Percentiles rank a stretch among this genome's conserved stretches.
These are phyloP conservation scores for Gossypium trilobum DNA, from an alignment of 441 rosid genomes.

Conservation along the genomic window DNA sequence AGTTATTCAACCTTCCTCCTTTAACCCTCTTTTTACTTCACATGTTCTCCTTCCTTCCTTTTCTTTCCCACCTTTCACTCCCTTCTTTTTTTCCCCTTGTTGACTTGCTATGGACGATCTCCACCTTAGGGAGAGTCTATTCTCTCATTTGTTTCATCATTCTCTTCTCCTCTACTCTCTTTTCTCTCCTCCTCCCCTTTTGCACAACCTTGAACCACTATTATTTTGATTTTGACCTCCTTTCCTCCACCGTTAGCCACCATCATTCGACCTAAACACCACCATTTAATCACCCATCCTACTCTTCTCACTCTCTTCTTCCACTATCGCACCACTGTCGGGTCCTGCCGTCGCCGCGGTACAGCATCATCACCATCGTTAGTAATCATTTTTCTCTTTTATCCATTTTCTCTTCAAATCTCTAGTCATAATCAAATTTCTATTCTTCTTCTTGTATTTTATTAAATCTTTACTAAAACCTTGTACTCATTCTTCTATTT, in stretches of 20 bases:
- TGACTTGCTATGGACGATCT: not conserved
- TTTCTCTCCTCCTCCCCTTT: not conserved
- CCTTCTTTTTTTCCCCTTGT: not conserved
- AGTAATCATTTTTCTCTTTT: not conserved
- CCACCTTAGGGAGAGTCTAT: not conserved
- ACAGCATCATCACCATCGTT: not conserved
- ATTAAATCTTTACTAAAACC: not conserved
- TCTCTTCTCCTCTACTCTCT: not conserved
- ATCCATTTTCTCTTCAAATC: not conserved
- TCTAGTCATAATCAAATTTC: too few species aligned
- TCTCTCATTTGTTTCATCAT: not conserved
- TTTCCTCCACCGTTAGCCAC: not conserved
- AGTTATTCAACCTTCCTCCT: not conserved
- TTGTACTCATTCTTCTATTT: not conserved
- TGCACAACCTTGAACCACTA: not conserved
- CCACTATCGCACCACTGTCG: not conserved
- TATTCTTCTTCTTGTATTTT: not conserved
- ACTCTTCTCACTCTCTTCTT: not conserved
- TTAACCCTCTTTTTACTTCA: not conserved
- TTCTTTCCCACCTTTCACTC: not conserved
- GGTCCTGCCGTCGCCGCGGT: accelerated
- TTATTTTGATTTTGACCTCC: not conserved
- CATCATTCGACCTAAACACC: not conserved
- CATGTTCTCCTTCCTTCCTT: not conserved
- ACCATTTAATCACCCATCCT: not conserved